phyloP scores from a whole-genome alignment of 495 filamentous ascomycete species.

The Diplogelasinospora grovesii region DNA sequence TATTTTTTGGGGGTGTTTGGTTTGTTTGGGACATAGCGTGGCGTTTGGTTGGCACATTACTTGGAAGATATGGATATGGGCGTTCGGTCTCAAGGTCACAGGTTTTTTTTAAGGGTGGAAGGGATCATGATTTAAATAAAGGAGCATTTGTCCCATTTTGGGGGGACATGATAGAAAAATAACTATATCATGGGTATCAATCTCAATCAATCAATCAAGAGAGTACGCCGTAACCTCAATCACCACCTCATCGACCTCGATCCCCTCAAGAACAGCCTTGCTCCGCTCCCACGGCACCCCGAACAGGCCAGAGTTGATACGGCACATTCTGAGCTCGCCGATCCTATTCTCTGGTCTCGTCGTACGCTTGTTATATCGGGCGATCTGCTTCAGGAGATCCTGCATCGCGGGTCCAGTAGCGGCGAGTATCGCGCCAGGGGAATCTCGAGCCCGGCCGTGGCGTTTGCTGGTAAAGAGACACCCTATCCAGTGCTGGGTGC shows the following conservation, averaged over 20 bases:
- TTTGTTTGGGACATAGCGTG: too few species aligned
- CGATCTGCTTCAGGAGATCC: conserved; percentile 18
- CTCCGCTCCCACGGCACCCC: conserved; percentile 21
- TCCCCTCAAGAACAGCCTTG: conserved; percentile 9
- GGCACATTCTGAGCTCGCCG: conserved; percentile 22
- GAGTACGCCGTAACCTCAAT: conserved; percentile 6
- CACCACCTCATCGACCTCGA: conserved; percentile 4
- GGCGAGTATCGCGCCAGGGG: conserved; percentile 10
- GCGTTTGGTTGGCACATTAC: too few species aligned
- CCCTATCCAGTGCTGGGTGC: conserved; percentile 18
- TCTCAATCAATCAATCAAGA: neutral
- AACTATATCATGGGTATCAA: neutral
- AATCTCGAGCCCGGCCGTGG: conserved; percentile 10
- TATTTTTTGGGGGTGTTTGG: too few species aligned
- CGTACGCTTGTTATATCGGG: too few species aligned
- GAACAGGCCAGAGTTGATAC: conserved; percentile 21
- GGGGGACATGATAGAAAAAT: too few species aligned
- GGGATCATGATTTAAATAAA: too few species aligned
- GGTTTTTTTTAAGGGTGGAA: too few species aligned
- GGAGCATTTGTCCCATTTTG: too few species aligned
- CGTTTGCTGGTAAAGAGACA: conserved; percentile 23
- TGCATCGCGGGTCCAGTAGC: conserved; percentile 15
- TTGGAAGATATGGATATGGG: too few species aligned
- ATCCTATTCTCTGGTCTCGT: neutral
- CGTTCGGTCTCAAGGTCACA: too few species aligned